Percentiles rank a stretch among this genome's conserved stretches.
Evolutionary conservation across 164 flowering plant genomes (phyloP).

Genomic region (Chimonanthus praecox): DNA sequence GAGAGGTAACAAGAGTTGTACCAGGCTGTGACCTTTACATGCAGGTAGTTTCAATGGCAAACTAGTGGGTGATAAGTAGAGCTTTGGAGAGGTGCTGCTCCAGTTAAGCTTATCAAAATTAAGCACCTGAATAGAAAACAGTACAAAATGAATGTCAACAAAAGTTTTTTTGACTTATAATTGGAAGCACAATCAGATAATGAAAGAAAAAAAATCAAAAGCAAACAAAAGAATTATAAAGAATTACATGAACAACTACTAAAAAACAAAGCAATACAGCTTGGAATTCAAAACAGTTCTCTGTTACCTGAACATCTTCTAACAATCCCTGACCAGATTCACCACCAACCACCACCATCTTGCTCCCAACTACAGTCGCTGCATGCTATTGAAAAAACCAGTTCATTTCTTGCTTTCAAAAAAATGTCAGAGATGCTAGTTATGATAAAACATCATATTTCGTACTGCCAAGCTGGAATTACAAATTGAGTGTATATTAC

Average conservation of each 20-base stretch:
- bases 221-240: background rate
- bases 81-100: slow-evolving; percentile 75
- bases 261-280: background rate
- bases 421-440: background rate
- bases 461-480: too few relatives aligned
- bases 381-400: slow-evolving; percentile 62
- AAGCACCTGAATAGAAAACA: slow-evolving; percentile 60
- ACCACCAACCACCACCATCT: slow-evolving; percentile 98
- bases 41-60: slow-evolving; percentile 89
- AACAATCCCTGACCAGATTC: slow-evolving; percentile 75
- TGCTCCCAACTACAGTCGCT: slow-evolving; percentile 87
- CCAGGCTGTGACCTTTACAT: slow-evolving; percentile 95
- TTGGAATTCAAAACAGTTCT: background rate
- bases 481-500: too few relatives aligned
- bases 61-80: slow-evolving; percentile 80
- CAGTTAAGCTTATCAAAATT: slow-evolving; percentile 75
- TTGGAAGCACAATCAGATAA: background rate
- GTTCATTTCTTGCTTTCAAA: background rate
- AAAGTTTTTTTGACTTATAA: background rate
- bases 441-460: background rate
- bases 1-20: slow-evolving; percentile 17
- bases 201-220: background rate
- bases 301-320: slow-evolving; percentile 89
- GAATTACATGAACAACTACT: background rate
- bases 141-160: background rate